phyloP scores from a whole-genome alignment of 495 filamentous ascomycete genomes.

The Aspergillus bertholletiae region DNA sequence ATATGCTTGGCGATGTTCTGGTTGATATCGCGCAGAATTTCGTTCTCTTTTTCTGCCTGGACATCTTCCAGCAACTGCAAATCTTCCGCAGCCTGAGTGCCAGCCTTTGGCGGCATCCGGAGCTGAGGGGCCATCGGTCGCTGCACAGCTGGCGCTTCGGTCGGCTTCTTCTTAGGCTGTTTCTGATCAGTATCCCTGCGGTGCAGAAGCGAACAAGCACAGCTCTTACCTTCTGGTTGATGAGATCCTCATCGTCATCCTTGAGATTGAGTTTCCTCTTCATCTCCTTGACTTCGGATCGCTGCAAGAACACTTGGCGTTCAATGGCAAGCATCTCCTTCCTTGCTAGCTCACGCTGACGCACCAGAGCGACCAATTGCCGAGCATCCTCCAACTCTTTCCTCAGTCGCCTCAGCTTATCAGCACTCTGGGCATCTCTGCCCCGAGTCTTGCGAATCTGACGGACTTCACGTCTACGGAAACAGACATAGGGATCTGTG shows the following conservation, averaged over 20 bases:
- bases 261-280: conserved; percentile 88
- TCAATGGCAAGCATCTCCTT: conserved; percentile 73
- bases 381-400: conserved; percentile 90
- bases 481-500: conserved; percentile 95
- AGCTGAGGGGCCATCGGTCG: conserved; percentile 56
- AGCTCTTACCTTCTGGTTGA: conserved; percentile 79
- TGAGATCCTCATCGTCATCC: conserved; percentile 89
- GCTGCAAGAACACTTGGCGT: conserved; percentile 72
- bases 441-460: conserved; percentile 92
- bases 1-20: conserved; percentile 76
- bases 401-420: conserved; percentile 88
- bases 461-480: conserved; percentile 91
- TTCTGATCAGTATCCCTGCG: conserved; percentile 36
- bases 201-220: neutral
- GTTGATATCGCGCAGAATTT: conserved; percentile 73
- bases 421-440: conserved; percentile 86
- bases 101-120: conserved; percentile 66
- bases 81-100: conserved; percentile 64
- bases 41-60: conserved; percentile 76
- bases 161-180: conserved; percentile 66
- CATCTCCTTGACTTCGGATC: conserved; percentile 73
- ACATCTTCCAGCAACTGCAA: conserved; percentile 71
- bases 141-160: conserved; percentile 51
- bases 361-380: conserved; percentile 70
- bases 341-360: conserved; percentile 73